phyloP scores from a whole-genome alignment of 345 rosid genomes.

The rapeseed (Brassica napus) region DNA sequence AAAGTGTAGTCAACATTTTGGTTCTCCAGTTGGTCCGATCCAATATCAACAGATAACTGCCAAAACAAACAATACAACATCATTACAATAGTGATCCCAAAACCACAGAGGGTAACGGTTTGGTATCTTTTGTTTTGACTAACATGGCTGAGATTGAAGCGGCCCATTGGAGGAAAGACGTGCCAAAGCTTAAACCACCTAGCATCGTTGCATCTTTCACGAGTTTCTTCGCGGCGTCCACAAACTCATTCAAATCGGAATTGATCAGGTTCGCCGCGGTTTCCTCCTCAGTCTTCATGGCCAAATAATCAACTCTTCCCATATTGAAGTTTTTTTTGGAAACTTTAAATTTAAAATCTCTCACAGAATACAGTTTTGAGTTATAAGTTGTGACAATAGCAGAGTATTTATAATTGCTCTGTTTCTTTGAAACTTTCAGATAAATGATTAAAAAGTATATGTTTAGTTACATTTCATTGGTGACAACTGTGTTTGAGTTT shows the following conservation, averaged over 20 bases:
- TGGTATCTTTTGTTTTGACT: conserved; percentile 23
- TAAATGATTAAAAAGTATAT: not conserved
- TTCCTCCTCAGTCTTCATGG: conserved; percentile 57
- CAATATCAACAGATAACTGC: conserved; percentile 79
- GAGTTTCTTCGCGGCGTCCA: conserved; percentile 57
- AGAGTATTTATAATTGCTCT: conserved; percentile 22
- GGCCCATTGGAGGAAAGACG: conserved; percentile 83
- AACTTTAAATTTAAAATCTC: not conserved
- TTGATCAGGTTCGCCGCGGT: conserved; percentile 48
- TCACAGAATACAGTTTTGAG: conserved; percentile 7
- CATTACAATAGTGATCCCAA: not conserved
- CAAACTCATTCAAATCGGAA: conserved; percentile 66
- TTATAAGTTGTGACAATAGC: conserved; percentile 2
- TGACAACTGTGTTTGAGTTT: not conserved
- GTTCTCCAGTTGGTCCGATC: conserved; percentile 97
- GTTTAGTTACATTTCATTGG: too few relatives aligned
- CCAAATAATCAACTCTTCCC: conserved; percentile 69
- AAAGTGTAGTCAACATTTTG: conserved; percentile 83
- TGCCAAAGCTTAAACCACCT: conserved; percentile 75
- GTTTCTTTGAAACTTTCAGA: conserved; percentile 24
- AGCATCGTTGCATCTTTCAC: conserved; percentile 53
- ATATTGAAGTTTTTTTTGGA: conserved; percentile 27
- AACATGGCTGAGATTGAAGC: conserved; percentile 87
- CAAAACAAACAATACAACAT: conserved; percentile 13
- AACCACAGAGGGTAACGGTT: not conserved